Percentiles rank a stretch among this genome's conserved stretches.
These are phyloP conservation scores for Simplicillium aogashimaense DNA, from an alignment of 2,329 filamentous ascomycete genomes.

Conservation along the genomic window DNA sequence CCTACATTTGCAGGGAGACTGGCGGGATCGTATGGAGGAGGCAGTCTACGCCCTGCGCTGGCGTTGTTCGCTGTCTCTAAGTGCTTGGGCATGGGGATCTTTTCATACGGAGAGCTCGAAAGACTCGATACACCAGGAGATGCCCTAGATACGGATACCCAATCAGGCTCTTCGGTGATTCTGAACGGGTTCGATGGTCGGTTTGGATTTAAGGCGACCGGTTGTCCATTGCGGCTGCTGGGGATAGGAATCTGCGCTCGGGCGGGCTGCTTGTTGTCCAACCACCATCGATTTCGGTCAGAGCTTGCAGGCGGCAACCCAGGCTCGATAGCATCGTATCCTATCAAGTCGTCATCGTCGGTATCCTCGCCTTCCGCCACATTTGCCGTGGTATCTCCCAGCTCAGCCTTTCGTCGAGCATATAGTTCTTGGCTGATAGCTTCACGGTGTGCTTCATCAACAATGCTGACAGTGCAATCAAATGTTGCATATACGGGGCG, in stretches of 20 bases:
- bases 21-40: conserved; percentile 38
- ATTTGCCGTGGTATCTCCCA: conserved; percentile 53
- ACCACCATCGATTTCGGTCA: conserved; percentile 61
- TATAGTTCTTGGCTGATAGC: conserved; percentile 68
- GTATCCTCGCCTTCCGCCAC: conserved; percentile 42
- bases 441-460: conserved; percentile 67
- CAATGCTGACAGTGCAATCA: conserved; percentile 68
- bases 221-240: conserved; percentile 33
- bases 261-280: conserved; percentile 62
- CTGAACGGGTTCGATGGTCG: conserved; percentile 76
- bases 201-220: conserved; percentile 59
- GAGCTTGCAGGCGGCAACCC: conserved; percentile 61
- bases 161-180: conserved; percentile 66
- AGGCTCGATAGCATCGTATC: conserved; percentile 74
- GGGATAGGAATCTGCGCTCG: conserved; percentile 63
- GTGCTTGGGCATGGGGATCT: conserved; percentile 40
- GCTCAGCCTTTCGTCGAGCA: conserved; percentile 52
- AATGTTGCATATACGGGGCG: conserved; percentile 91
- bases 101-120: conserved; percentile 50
- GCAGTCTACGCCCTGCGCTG: conserved; percentile 34
- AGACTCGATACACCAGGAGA: conserved; percentile 12
- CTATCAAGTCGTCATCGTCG: conserved; percentile 71
- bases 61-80: conserved; percentile 35
- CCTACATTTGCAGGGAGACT: conserved; percentile 35
- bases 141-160: conserved; percentile 57